Evolutionary conservation across 73 alveolate genomes (phyloP), one percentile per base, ranked within the genome.

Genomic region (Paramecium pentaurelia): DNA sequence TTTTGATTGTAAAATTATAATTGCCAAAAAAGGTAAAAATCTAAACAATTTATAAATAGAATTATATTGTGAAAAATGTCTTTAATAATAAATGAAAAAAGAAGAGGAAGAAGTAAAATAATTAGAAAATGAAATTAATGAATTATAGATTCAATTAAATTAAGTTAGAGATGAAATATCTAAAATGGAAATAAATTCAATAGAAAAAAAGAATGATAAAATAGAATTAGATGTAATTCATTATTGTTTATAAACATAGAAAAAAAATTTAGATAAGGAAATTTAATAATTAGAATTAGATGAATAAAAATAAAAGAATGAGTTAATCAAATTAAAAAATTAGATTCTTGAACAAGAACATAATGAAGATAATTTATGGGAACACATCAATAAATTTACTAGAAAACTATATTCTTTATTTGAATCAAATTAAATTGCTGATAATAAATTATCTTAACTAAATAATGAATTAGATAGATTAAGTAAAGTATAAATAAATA

Each of bases 281-380:
- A 25, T 80, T 44, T 80, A 34, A 45, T 25, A 45, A 27, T 80
- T 80, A 45, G 91, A 80, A 36, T 40, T 20, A 10, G 42, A 40
- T 25, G 91, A 80, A 36, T 20, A 8, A 9, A 20, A 80, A 80
- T 25, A 80, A 47, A 32, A 45, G 14, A 45, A 45, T 25, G 91
- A 80, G 16, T 45, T 80, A 16, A 27, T 40, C 2, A 45, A 80
- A 44, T 47, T 80, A 49, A 80, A 80, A 47, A 20, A 34, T 80
- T 22, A 45, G 75, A 80, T 80, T 27, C 16, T 80, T 8, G 71
- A 80, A 6, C n/a, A 38, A 80, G 91, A 80, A 16, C 22, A 80
- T 4, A 80, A 36, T 49, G 91, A 80, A 80, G 91, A 80, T 8
- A 42, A 47, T 44, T 80, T 80, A 49, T 80, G 91, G 91, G 91